Base-by-base conservation (phyloP, 2,329 filamentous ascomycete genomes). In the Achaetomium macrosporum region DNA sequence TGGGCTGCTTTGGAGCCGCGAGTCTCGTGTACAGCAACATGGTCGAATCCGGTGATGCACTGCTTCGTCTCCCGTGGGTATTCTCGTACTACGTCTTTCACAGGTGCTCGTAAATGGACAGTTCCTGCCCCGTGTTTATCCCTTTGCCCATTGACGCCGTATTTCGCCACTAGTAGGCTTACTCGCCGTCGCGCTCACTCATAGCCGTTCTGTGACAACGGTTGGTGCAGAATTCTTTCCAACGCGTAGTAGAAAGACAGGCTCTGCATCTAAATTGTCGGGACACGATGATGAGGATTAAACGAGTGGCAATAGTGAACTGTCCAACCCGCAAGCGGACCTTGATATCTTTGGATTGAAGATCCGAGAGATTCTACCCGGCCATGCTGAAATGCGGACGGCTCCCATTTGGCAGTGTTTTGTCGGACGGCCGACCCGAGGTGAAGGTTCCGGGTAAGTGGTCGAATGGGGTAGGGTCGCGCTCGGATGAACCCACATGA, bases 11-110 rank as follows among this genome's bases (percentile, higher is more conserved):
- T n/a, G 79, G 77, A 43, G 73, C 66, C 53, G 79, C 79, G 46
- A 76, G 67, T 65, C 72, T 75, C n/a, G 78, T 80, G 63, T 81
- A 83, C 42, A 83, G 66, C 60, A 83, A 67, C 80, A 83, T 82
- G 29, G 47, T 56, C 15, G 41, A 10, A 17, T 50, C 25, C 20
- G 15, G 16, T 20, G 7, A 25, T 12, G 35, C 15, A 9, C n/a
- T 41, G 30, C 20, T 20, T 45, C 19, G 31, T 37, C 19, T 40
- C 31, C 2, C 8, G n/a, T 5, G 3, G 39, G n/a, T 42, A 20
- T 31, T 36, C 10, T 6, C 17, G 29, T 13, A 20, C n/a, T 46
- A 2, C 5, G 5, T 33, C 35, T 30, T 37, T 41, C 30, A 30
- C 30, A 35, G n/a, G 37, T 41, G 39, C 13, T 36, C 20, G 36